These are phyloP conservation scores for Eremothecium gossypii DNA, from an alignment of 1,139 yeast species.

Conservation along the genomic window DNA sequence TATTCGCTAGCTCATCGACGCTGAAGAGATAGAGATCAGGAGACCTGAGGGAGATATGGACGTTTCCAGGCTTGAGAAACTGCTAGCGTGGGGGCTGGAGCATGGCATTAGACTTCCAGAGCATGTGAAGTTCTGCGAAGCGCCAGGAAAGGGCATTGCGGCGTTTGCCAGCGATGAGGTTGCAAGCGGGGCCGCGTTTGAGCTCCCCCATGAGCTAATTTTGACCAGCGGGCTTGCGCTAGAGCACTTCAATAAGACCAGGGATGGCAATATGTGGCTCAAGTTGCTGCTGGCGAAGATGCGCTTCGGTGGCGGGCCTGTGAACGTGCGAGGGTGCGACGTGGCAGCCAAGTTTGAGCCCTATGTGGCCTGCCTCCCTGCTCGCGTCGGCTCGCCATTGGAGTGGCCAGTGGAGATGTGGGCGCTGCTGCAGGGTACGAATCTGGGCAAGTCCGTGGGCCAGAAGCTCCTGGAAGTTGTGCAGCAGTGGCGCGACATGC, in stretches of 20 bases:
- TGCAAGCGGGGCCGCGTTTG: constrained; percentile 18
- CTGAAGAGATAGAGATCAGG: too few species aligned
- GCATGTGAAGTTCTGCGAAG: constrained; percentile 26
- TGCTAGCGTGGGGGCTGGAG: constrained; percentile 42
- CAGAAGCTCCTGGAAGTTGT: constrained; percentile 27
- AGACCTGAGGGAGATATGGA: too few species aligned
- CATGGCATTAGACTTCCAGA: constrained; percentile 39
- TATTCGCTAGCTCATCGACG: too few species aligned
- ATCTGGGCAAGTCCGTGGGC: constrained; percentile 35
- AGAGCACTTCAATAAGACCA: constrained; percentile 29
- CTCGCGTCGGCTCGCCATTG: constrained; percentile 49
- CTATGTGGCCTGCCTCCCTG: constrained; percentile 53
- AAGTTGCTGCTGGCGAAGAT: constrained; percentile 42
- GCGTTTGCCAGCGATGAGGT: constrained; percentile 28
- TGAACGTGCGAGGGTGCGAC: constrained; percentile 9
- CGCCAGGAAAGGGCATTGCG: constrained; percentile 33
- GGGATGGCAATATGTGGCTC: constrained; percentile 32
- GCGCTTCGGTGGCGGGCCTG: constrained; percentile 28
- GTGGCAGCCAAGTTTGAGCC: constrained; percentile 32
- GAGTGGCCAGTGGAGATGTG: constrained; percentile 52
- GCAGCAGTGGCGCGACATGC: constrained; percentile 26
- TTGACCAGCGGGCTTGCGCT: constrained; percentile 38
- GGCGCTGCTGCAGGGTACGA: constrained; percentile 50
- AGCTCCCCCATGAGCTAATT: constrained; percentile 35
- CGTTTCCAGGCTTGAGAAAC: constrained; percentile 6